Conservation (phyloP, 805 yeast genomes). For the Kodamaea kaohsiungensis region DNA sequence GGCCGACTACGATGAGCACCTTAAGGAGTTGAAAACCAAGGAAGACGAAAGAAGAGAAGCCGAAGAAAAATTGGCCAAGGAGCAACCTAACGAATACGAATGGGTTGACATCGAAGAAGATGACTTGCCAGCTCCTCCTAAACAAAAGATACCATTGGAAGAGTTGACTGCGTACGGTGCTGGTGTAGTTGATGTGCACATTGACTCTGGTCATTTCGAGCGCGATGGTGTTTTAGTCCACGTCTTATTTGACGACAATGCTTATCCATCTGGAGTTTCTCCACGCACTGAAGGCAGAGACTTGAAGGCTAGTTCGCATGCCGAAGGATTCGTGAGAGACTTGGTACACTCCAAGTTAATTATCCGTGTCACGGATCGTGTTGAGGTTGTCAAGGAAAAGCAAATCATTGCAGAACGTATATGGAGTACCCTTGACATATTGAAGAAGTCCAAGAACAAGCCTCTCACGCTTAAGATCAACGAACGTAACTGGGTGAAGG, state of each 20-base stretch:
- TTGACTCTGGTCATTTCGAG: slow-evolving; percentile 50
- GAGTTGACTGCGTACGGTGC: slow-evolving; percentile 57
- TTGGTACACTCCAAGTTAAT: slow-evolving; percentile 58
- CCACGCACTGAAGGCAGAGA: slow-evolving; percentile 48
- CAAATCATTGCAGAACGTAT: slow-evolving; percentile 54
- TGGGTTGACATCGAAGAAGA: slow-evolving; percentile 53
- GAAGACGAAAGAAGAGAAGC: slow-evolving; percentile 48
- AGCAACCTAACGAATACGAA: slow-evolving; percentile 63
- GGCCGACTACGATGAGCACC: slow-evolving; percentile 40
- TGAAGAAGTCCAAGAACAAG: slow-evolving; percentile 47
- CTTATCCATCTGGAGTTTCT: slow-evolving; percentile 58
- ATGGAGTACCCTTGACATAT: slow-evolving; percentile 53
- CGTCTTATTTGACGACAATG: slow-evolving; percentile 63
- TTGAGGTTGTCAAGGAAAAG: slow-evolving; percentile 45
- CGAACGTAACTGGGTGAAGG: slow-evolving; percentile 36
- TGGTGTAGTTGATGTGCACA: slow-evolving; percentile 60
- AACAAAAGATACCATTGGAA: slow-evolving; percentile 49
- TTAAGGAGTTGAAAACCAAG: slow-evolving; percentile 32
- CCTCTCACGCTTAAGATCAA: slow-evolving; percentile 50
- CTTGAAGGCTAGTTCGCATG: slow-evolving; percentile 47
- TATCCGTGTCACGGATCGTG: slow-evolving; percentile 57
- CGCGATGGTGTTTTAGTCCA: slow-evolving; percentile 55
- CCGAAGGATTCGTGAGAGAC: slow-evolving; percentile 69
- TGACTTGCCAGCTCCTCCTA: slow-evolving; percentile 37
- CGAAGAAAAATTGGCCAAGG: slow-evolving; percentile 52